Conservation (phyloP, 2,329 filamentous ascomycete species). For the Ophiostoma montium region DNA sequence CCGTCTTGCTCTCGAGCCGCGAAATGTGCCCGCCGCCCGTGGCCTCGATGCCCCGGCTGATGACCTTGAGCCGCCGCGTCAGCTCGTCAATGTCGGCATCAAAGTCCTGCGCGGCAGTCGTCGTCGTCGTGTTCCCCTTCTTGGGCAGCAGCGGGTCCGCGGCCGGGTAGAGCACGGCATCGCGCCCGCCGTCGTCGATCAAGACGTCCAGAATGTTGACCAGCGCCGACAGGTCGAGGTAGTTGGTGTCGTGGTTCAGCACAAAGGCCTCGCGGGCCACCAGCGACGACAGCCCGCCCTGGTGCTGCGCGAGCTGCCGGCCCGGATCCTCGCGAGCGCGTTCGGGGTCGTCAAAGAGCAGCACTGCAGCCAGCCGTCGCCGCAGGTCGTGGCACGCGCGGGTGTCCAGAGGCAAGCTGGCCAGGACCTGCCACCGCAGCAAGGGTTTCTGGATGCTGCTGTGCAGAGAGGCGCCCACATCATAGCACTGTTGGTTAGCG, state of each 20-base stretch:
- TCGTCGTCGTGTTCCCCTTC: constrained; percentile 16
- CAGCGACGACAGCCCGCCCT: constrained; percentile 15
- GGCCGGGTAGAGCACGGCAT: constrained; percentile 10
- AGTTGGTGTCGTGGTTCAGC: constrained; percentile 47
- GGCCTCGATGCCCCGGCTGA: constrained; percentile 54
- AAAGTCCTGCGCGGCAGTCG: constrained; percentile 31
- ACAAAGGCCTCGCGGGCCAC: constrained; percentile 25
- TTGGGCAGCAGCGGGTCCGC: not conserved
- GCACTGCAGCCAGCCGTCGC: constrained; percentile 50
- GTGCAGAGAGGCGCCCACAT: constrained; percentile 33
- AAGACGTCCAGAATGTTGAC: constrained; percentile 59
- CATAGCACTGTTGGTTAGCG: constrained; percentile 26
- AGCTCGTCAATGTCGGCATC: constrained; percentile 59
- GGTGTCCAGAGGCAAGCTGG: constrained; percentile 40
- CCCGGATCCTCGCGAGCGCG: constrained; percentile 27
- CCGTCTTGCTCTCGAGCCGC: constrained; percentile 63
- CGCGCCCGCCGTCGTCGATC: constrained; percentile 40
- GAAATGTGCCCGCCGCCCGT: constrained; percentile 58
- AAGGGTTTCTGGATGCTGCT: constrained; percentile 30
- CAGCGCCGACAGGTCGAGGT: constrained; percentile 49
- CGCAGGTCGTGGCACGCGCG: constrained; percentile 43
- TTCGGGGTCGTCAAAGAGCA: constrained; percentile 39
- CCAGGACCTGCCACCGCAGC: constrained; percentile 43
- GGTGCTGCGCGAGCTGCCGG: constrained; percentile 25
- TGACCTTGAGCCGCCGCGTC: constrained; percentile 39